Evolutionary conservation across 2,329 filamentous ascomycete genomes (phyloP).

Genomic region (Hansfordia pulvinata): DNA sequence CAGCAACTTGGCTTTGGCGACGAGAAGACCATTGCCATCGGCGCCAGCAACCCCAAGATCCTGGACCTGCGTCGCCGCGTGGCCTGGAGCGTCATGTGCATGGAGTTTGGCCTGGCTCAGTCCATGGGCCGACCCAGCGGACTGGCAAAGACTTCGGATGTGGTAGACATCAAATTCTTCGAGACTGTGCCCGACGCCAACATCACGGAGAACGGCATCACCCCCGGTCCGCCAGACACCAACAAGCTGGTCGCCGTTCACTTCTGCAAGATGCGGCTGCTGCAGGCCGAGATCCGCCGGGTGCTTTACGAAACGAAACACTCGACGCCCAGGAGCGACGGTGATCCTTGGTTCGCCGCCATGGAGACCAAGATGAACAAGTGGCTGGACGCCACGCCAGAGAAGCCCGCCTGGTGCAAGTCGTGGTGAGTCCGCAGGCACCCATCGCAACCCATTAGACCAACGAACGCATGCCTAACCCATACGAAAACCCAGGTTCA

Average conservation of each 20-base stretch:
- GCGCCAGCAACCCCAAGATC: slow-evolving; percentile 54
- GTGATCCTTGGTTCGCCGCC: slow-evolving; percentile 73
- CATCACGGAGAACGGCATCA: slow-evolving; percentile 67
- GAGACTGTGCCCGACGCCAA: slow-evolving; percentile 68
- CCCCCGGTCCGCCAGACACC: slow-evolving; percentile 56
- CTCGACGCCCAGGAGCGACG: slow-evolving; percentile 60
- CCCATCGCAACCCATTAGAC: background rate
- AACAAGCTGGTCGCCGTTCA: slow-evolving; percentile 86
- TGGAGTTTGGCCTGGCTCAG: slow-evolving; percentile 82
- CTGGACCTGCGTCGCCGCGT: slow-evolving; percentile 82
- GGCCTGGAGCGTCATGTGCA: slow-evolving; percentile 76
- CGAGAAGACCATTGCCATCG: slow-evolving; percentile 70
- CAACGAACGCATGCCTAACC: slow-evolving; percentile 5
- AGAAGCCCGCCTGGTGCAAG: slow-evolving; percentile 58
- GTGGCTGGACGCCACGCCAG: slow-evolving; percentile 68
- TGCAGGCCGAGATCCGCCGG: slow-evolving; percentile 79
- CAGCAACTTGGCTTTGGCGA: slow-evolving; percentile 81
- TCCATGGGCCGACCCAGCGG: slow-evolving; percentile 77
- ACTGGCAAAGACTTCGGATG: slow-evolving; percentile 69
- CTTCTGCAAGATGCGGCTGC: slow-evolving; percentile 79
- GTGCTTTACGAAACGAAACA: slow-evolving; percentile 78
- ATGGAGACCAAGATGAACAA: slow-evolving; percentile 68
- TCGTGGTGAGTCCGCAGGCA: slow-evolving; percentile 48
- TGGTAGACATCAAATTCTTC: slow-evolving; percentile 79
- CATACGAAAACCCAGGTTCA: slow-evolving; percentile 34